phyloP scores from a whole-genome alignment of 129 eudicot species.

The Chrysanthemum lavandulifolium region DNA sequence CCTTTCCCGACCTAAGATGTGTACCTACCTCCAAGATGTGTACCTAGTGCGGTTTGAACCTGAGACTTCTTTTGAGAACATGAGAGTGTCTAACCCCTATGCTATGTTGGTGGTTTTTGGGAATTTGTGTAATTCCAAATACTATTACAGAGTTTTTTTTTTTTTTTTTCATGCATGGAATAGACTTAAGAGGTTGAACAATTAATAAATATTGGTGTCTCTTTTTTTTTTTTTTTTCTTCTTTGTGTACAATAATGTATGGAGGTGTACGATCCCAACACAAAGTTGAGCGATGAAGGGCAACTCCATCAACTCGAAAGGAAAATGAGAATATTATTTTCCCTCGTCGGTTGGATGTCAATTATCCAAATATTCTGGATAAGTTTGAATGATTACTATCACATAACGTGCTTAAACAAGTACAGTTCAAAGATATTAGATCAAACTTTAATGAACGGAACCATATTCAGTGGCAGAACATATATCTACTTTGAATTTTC shows the following conservation, averaged over 20 bases:
- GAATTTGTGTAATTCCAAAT: too few species aligned
- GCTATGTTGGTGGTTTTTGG: background rate
- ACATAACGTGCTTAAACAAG: constrained; percentile 1
- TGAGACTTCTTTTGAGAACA: background rate
- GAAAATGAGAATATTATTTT: constrained; percentile 22
- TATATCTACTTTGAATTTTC: constrained; percentile 35
- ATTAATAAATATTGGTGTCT: too few species aligned
- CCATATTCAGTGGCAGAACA: constrained; percentile 43
- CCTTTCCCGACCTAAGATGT: too few species aligned
- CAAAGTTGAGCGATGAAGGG: background rate
- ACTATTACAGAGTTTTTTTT: too few species aligned
- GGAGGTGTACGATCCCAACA: background rate
- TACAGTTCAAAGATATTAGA: background rate
- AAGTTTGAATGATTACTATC: constrained; percentile 13
- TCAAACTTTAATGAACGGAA: constrained; percentile 28
- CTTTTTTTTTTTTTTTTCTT: too few species aligned
- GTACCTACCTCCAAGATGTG: too few species aligned
- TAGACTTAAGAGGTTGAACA: too few species aligned
- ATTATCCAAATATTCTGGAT: constrained; percentile 23
- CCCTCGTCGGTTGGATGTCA: background rate
- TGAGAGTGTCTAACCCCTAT: background rate
- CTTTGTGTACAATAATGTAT: background rate
- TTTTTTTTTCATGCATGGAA: too few species aligned
- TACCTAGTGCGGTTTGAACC: background rate
- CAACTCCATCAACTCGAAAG: constrained; percentile 28